These are phyloP conservation scores for Westerdykella sp. DNA, from an alignment of 2,329 filamentous ascomycete species.

Conservation along the genomic window DNA sequence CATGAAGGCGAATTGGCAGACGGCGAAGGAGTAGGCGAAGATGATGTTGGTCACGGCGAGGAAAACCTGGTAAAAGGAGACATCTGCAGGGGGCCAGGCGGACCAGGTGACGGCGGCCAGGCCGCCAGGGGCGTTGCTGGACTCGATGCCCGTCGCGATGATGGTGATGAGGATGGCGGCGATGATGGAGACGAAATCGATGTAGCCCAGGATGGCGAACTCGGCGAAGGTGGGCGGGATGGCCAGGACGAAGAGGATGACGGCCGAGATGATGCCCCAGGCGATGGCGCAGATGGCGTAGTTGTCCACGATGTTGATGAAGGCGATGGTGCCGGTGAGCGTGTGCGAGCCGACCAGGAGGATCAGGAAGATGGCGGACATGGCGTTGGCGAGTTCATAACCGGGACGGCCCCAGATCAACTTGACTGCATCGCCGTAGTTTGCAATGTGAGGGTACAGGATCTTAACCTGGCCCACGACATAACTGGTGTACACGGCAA, in stretches of 20 bases:
- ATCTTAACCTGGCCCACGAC: constrained; percentile 57
- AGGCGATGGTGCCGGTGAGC: constrained; percentile 63
- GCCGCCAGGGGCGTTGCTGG: constrained; percentile 26
- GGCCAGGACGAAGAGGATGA: constrained; percentile 55
- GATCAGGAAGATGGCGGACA: constrained; percentile 39
- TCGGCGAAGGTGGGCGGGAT: constrained; percentile 59
- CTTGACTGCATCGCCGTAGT: constrained; percentile 63
- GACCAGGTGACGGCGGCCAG: constrained; percentile 28
- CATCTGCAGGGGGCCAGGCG: constrained; percentile 25
- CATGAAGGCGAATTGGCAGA: constrained; percentile 65
- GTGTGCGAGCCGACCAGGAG: constrained; percentile 67
- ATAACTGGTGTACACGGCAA: constrained; percentile 57
- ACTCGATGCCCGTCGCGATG: constrained; percentile 53
- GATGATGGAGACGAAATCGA: constrained; percentile 59
- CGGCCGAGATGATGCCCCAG: constrained; percentile 56
- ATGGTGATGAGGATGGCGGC: constrained; percentile 63
- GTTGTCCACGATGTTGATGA: constrained; percentile 57
- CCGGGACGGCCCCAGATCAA: constrained; percentile 53
- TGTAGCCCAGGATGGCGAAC: constrained; percentile 51
- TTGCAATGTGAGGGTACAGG: constrained; percentile 54
- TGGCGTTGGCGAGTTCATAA: constrained; percentile 52
- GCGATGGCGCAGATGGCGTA: constrained; percentile 59
- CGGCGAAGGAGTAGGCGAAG: constrained; percentile 47
- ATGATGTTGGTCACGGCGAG: constrained; percentile 30
- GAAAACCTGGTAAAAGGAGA: constrained; percentile 62